Evolutionary conservation across 2,329 filamentous ascomycete genomes (phyloP), one percentile per base, ranked within the genome.

Genomic region (Macrophomina pseudophaseolina): DNA sequence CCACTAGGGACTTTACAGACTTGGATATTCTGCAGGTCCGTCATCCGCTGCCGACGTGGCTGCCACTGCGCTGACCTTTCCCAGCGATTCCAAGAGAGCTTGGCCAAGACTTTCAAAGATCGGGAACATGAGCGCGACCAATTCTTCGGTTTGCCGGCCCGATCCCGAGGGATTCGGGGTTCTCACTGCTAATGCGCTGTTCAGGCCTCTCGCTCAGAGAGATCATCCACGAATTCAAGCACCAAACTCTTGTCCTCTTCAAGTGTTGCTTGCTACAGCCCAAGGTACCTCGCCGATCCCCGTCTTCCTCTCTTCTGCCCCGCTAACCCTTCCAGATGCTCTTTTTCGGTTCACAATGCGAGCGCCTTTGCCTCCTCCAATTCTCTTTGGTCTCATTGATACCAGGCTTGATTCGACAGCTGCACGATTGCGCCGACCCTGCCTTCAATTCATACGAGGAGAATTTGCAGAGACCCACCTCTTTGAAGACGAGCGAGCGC

Each of bases 351-450:
- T 93, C 64, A 5, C 49, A 58, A 14, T 66, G 64, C 33, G 64
- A 66, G 18, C 64, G 64, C 42, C 46, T 66, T 4, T 66, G 65
- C 40, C 49, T 66, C 11, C 48, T 63, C 12, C 65, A 99, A 79
- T 99, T 98, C 81, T 95, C 94, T 51, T 86, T 99, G 53, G 90
- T 99, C 72, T 97, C 94, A 64, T 84, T 99, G 74, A 96, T 99
- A 81, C 95, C 95, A 54, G 93, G 94, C 68, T 87, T 99, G 66
- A 89, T 98, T 74, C 89, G 92, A 74, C 93, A 91, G 73, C 86
- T 99, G n/a, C 90, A 96, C 80, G 95, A 99, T 80, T 96, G 92
- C 73, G 94, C 95, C 59, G 93, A 97, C 75, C 95, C 95, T n/a
- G 90, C 94, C 52, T 87, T 98, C 77, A 90, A 97, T 78, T 89